Conservation (phyloP, 2,329 filamentous ascomycete genomes). For the Ophiostoma australiae region DNA sequence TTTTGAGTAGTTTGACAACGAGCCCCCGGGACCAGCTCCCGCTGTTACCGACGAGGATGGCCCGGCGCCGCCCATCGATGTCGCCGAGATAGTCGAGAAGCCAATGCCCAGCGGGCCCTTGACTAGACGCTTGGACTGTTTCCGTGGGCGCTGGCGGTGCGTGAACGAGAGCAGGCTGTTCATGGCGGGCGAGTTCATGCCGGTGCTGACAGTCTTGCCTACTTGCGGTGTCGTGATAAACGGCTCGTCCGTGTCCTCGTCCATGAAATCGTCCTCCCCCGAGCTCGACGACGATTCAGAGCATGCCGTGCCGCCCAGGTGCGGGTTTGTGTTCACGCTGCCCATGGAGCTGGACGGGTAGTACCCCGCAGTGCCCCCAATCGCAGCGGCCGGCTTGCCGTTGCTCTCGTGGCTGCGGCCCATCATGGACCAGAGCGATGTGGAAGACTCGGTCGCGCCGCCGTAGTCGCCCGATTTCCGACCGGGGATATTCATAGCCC, state of each 20-base stretch:
- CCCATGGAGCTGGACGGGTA: conserved; percentile 75
- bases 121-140: conserved; percentile 55
- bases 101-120: conserved; percentile 48
- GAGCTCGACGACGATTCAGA: conserved; percentile 74
- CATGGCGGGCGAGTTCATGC: conserved; percentile 59
- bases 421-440: conserved; percentile 66
- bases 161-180: conserved; percentile 79
- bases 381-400: neutral
- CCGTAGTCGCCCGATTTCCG: conserved; percentile 44
- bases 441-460: conserved; percentile 60
- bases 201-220: conserved; percentile 48
- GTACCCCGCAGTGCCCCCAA: conserved; percentile 36
- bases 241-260: conserved; percentile 71
- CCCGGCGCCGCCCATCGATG: conserved; percentile 28
- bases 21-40: conserved; percentile 1
- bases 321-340: conserved; percentile 51
- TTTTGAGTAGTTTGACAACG: conserved; percentile 44
- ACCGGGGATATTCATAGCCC: conserved; percentile 57
- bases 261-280: conserved; percentile 65
- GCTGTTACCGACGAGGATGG: conserved; percentile 31
- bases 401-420: conserved; percentile 57
- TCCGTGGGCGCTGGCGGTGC: conserved; percentile 66
- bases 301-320: conserved; percentile 41
- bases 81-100: conserved; percentile 40
- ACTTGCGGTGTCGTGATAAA: conserved; percentile 81